Evolutionary conservation across 2,329 filamentous ascomycete genomes (phyloP).

Genomic region (Exophiala xenobiotica): DNA sequence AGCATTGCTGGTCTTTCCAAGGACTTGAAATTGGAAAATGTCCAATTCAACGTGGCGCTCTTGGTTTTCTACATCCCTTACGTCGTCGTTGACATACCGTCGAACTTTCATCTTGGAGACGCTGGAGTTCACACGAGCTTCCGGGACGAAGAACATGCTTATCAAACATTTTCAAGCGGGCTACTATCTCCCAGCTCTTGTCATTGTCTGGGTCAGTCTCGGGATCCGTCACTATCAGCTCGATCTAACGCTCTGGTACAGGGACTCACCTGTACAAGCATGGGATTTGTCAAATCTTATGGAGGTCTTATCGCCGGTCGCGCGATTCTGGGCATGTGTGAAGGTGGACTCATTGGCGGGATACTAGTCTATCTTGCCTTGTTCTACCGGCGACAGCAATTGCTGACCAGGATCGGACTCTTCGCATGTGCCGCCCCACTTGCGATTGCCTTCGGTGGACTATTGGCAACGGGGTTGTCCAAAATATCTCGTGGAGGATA

Average conservation of each 20-base stretch:
- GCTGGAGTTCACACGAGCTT: too few species aligned
- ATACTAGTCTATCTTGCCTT: slow-evolving; percentile 43
- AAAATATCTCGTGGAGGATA: neutral
- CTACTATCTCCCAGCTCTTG: slow-evolving; percentile 13
- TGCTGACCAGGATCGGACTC: neutral
- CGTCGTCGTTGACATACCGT: slow-evolving; percentile 20
- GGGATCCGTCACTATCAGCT: slow-evolving; percentile 1
- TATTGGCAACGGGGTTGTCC: neutral
- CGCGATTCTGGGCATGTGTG: slow-evolving; percentile 61
- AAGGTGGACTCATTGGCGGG: slow-evolving; percentile 65
- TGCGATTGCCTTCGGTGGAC: neutral
- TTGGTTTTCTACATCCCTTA: slow-evolving; percentile 21
- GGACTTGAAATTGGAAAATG: slow-evolving; percentile 42
- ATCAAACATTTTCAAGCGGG: slow-evolving; percentile 18
- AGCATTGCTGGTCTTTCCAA: slow-evolving; percentile 63
- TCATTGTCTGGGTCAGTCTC: slow-evolving; percentile 11
- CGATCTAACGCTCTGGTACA: too few species aligned
- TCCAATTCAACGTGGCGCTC: slow-evolving; percentile 9
- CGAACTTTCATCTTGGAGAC: too few species aligned
- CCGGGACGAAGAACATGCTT: too few species aligned
- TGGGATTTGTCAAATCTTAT: slow-evolving; percentile 29
- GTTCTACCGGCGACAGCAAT: neutral
- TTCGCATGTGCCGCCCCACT: neutral
- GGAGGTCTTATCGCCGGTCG: slow-evolving; percentile 62
- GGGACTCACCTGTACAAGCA: slow-evolving; percentile 4